phyloP scores from a whole-genome alignment of 192 early-diverging fungal genomes.

The Geranomyces michiganensis region DNA sequence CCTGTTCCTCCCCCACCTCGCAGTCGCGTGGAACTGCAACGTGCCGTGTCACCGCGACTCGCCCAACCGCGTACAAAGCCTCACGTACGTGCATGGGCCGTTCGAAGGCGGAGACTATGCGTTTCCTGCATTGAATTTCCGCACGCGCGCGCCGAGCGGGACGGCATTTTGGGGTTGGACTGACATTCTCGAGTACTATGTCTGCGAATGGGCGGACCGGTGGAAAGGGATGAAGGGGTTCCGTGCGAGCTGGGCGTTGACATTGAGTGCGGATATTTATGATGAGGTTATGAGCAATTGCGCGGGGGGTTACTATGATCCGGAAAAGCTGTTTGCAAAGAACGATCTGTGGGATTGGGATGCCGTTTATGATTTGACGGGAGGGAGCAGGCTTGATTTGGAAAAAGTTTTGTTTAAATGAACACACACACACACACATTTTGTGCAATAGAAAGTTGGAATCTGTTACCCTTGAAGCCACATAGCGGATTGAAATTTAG shows the following conservation, averaged over 20 bases:
- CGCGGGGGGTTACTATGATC: neutral
- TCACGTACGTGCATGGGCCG: conserved; percentile 16
- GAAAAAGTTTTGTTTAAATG: conserved; percentile 4
- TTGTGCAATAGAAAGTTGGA: too few relatives aligned
- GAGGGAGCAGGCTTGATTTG: neutral
- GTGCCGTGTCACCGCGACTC: neutral
- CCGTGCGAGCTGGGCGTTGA: conserved; percentile 5
- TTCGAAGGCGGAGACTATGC: conserved; percentile 10
- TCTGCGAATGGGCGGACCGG: conserved; percentile 9
- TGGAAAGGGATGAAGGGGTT: neutral
- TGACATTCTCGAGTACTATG: conserved; percentile 21
- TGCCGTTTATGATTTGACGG: conserved; percentile 10
- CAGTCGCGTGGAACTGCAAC: conserved; percentile 5
- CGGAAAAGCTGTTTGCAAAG: neutral
- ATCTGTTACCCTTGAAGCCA: too few relatives aligned
- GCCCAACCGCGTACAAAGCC: conserved; percentile 13
- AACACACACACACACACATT: too few relatives aligned
- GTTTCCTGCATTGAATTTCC: conserved; percentile 17
- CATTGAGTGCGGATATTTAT: conserved; percentile 1
- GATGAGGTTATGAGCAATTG: conserved; percentile 13
- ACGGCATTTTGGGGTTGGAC: conserved; percentile 19
- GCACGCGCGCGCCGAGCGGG: conserved; percentile 2
- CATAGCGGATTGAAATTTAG: too few relatives aligned
- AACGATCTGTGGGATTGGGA: conserved; percentile 12
- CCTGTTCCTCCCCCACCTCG: conserved; percentile 13